Evolutionary conservation across 1,139 yeast species (phyloP).

Genomic region (Yamadazyma dushanensis): DNA sequence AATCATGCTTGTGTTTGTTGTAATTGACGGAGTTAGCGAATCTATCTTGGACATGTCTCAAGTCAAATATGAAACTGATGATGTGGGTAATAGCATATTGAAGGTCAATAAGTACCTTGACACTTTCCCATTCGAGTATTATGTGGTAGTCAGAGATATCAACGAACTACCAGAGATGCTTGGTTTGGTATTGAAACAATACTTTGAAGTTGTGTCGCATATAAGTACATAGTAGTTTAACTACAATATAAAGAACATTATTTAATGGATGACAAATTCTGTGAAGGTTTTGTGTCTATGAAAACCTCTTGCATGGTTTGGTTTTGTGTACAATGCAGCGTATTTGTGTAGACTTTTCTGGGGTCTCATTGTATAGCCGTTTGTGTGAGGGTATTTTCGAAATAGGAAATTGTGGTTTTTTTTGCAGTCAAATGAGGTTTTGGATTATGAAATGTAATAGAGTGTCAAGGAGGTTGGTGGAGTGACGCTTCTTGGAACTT

Average conservation of each 20-base stretch:
- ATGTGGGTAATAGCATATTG: conserved; percentile 70
- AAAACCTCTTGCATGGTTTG: too few species aligned
- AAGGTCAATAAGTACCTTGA: conserved; percentile 86
- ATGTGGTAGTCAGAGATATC: conserved; percentile 89
- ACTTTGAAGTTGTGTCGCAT: conserved; percentile 66
- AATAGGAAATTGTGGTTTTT: too few species aligned
- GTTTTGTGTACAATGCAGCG: neutral
- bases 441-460: too few species aligned
- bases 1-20: conserved; percentile 93
- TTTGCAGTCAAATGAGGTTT: too few species aligned
- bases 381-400: too few species aligned
- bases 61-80: conserved; percentile 71
- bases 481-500: too few species aligned
- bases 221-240: conserved; percentile 3
- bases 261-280: too few species aligned
- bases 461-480: too few species aligned
- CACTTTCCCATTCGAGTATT: conserved; percentile 94
- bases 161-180: conserved; percentile 90
- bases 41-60: conserved; percentile 95
- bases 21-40: conserved; percentile 87
- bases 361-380: too few species aligned
- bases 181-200: conserved; percentile 86
- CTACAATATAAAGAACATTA: neutral
- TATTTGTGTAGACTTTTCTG: too few species aligned
- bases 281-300: too few species aligned